Conservation (phyloP, 2,329 filamentous ascomycete genomes). For the Botrytis paeoniae region DNA sequence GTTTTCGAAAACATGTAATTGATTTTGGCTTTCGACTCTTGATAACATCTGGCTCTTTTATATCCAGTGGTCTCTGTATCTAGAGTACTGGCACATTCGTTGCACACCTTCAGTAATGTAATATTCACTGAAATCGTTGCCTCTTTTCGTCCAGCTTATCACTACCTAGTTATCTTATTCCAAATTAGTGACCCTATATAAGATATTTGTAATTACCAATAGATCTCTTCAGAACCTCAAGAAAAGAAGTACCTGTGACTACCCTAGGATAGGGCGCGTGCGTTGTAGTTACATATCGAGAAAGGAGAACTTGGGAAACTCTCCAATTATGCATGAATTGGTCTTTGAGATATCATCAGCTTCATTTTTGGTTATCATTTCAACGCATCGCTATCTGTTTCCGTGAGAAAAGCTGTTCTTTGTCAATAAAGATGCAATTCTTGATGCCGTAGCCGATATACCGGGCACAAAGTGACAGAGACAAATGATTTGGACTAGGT, state of each 20-base stretch:
- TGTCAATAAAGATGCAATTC: neutral
- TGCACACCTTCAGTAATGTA: no score
- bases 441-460: neutral
- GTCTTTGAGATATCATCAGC: neutral
- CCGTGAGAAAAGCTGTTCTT: rapidly evolving
- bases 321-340: neutral
- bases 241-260: no score
- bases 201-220: no score
- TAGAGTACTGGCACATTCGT: no score
- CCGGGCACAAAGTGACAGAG: neutral
- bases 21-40: neutral
- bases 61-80: neutral
- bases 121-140: neutral
- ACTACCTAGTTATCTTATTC: neutral
- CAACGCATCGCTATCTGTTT: rapidly evolving
- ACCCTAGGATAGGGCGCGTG: no score
- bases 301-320: neutral
- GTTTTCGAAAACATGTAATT: no score
- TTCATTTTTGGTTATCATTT: neutral
- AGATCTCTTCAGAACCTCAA: no score
- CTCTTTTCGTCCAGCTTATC: no score
- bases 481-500: rapidly evolving
- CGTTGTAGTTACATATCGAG: rapidly evolving
- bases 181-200: neutral
- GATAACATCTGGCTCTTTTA: neutral